Conservation (phyloP, 2,329 filamentous ascomycete species). For the Chaetothyriales sp. region DNA sequence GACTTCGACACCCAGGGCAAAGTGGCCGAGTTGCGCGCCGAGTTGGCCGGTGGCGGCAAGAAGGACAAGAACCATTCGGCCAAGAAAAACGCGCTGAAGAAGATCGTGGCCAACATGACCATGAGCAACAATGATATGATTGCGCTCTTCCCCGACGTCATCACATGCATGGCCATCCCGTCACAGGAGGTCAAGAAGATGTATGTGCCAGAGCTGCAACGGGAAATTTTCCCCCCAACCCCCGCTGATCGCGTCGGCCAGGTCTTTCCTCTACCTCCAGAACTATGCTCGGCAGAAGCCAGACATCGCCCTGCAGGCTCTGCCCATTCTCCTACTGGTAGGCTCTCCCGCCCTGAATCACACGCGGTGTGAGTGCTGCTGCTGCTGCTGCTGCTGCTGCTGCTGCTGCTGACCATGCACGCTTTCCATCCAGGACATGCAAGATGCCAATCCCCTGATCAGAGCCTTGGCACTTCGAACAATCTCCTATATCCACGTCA, state of each 20-base stretch:
- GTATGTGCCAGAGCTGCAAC: conserved; percentile 36
- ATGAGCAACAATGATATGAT: conserved; percentile 99
- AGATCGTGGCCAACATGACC: conserved; percentile 99
- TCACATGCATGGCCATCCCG: conserved; percentile 86
- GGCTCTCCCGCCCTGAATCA: conserved; percentile 21
- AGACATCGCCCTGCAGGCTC: conserved; percentile 82
- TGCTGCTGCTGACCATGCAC: conserved; percentile 2
- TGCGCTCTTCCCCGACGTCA: conserved; percentile 85
- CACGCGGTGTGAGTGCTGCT: too few relatives aligned
- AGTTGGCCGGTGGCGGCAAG: conserved; percentile 85
- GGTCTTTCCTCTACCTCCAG: conserved; percentile 94
- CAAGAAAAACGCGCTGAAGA: conserved; percentile 98
- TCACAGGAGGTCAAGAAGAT: conserved; percentile 99
- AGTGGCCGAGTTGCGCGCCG: conserved; percentile 88
- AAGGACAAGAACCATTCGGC: conserved; percentile 93
- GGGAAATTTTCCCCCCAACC: neutral
- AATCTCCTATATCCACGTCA: conserved; percentile 94
- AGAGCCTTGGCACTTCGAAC: conserved; percentile 84
- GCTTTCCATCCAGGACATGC: conserved; percentile 61
- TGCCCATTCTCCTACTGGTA: conserved; percentile 73
- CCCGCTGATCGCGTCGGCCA: conserved; percentile 25
- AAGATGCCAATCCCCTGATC: conserved; percentile 81
- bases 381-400: too few relatives aligned
- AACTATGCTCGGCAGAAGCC: conserved; percentile 94
- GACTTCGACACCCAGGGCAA: conserved; percentile 63